phyloP scores from a whole-genome alignment of 2,329 filamentous ascomycete species.

The Aplosporella prunicola region DNA sequence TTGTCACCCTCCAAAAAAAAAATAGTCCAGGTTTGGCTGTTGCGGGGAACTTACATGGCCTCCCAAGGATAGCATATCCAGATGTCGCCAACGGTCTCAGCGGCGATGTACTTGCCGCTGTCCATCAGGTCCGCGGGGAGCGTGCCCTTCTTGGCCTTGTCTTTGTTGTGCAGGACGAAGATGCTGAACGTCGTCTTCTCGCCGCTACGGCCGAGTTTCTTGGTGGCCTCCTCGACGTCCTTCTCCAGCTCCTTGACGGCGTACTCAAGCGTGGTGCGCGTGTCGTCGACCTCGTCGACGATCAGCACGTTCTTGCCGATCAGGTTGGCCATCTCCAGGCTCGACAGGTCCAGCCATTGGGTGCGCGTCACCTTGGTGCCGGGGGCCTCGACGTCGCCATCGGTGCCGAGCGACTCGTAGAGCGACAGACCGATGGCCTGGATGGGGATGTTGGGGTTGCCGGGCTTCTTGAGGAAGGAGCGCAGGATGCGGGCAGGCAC shows the following conservation, averaged over 20 bases:
- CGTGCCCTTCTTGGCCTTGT: conserved; percentile 87
- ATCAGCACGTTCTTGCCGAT: conserved; percentile 88
- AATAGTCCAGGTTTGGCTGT: not conserved
- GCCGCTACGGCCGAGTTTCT: conserved; percentile 56
- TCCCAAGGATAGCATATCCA: conserved; percentile 99
- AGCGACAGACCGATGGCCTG: conserved; percentile 97
- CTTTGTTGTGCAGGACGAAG: conserved; percentile 98
- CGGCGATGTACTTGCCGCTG: conserved; percentile 68
- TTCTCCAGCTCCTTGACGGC: conserved; percentile 89
- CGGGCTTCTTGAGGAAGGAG: conserved; percentile 89
- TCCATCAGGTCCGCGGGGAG: conserved; percentile 70
- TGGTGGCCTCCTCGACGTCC: conserved; percentile 75
- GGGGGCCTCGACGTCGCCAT: conserved; percentile 59
- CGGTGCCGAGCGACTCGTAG: conserved; percentile 71
- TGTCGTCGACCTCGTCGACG: conserved; percentile 94
- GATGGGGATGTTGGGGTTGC: conserved; percentile 90
- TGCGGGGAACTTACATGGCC: conserved; percentile 50
- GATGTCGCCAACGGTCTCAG: conserved; percentile 79
- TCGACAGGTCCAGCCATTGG: conserved; percentile 91
- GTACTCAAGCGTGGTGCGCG: conserved; percentile 86
- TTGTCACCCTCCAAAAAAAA: not conserved
- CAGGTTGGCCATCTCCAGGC: conserved; percentile 77
- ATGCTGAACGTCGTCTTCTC: conserved; percentile 83
- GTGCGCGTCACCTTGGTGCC: conserved; percentile 95
- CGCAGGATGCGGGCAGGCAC: conserved; percentile 93